Base-by-base conservation (phyloP, 306 rosid species). In the Neltuma alba region DNA sequence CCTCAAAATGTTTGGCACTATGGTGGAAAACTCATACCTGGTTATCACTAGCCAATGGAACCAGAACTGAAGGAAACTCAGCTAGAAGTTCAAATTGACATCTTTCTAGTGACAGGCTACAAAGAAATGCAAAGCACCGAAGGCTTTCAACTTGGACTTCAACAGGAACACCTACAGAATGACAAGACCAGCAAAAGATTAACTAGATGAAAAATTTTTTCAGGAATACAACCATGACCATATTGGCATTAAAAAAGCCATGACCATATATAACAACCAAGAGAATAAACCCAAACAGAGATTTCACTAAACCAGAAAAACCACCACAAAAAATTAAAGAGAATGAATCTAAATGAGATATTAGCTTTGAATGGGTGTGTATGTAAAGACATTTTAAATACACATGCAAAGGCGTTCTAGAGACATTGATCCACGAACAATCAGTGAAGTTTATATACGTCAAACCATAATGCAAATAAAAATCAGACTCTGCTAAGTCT, bases 101-200 rank as follows among this genome's bases (percentile, higher is more conserved):
- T 66, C 81, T 81, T 70, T 85, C 90, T 76, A 89, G 92, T 25
- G 90, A 77, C 76, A 85, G 84, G 80, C 66, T 82, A 80, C 95
- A 92, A 69, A 91, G 92, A 83, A 81, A 85, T 28, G 87, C 81
- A 82, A 88, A 91, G 81, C 94, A 91, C 68, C 87, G 82, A 58
- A 95, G 98, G 84, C 97, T 92, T 88, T 89, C 97, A 75, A 92
- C 81, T 89, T 91, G 97, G 48, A 91, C 92, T n/a, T 88, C 85
- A 82, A 76, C 76, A 79, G 97, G 94, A 82, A 90, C 87, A 79
- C 89, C 99, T 95, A 82, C 74, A 86, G 76, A 77, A 72, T 50
- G 27, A 44, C 87, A 81, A 41, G 64, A 48, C 67, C 67, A 78
- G 60, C 30, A 55, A 60, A 79, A 72, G 45, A 81, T 60, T 33